Conservation (phyloP, 805 yeast genomes). For the Saccharomycopsis javanensis region DNA sequence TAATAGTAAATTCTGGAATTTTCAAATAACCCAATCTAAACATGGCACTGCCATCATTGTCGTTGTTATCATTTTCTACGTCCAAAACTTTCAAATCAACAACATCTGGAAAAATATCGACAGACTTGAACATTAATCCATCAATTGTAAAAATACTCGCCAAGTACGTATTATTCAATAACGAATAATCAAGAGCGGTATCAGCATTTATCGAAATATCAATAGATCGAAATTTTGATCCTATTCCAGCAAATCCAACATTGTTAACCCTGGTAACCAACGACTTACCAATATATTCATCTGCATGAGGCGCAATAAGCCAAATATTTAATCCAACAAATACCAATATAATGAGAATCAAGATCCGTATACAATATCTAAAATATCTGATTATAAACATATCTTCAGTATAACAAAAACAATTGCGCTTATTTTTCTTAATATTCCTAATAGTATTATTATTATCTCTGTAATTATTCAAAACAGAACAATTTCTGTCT, state of each 20-base stretch:
- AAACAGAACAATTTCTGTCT: background rate
- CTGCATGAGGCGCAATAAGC: constrained; percentile 13
- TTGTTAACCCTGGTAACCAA: constrained; percentile 8
- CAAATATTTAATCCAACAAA: constrained; percentile 6
- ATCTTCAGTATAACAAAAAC: background rate
- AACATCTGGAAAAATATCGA: constrained; percentile 6
- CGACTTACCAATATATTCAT: constrained; percentile 11
- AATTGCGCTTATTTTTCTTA: background rate
- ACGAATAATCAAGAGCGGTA: constrained; percentile 9
- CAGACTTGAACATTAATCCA: constrained; percentile 8
- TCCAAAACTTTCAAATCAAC: constrained; percentile 3
- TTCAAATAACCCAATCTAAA: constrained; percentile 9
- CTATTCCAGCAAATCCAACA: constrained; percentile 14
- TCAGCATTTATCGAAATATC: background rate
- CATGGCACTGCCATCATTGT: background rate
- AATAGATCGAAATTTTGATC: constrained; percentile 3
- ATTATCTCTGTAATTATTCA: background rate
- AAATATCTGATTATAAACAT: background rate
- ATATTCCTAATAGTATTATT: background rate
- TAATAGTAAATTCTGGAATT: constrained; percentile 10
- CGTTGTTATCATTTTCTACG: background rate
- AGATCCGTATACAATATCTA: background rate
- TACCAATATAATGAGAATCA: background rate
- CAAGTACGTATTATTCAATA: constrained; percentile 14
- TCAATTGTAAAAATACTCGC: background rate